Base-by-base conservation (phyloP, 768 basidiomycete species). In the Inosperma sp. region DNA sequence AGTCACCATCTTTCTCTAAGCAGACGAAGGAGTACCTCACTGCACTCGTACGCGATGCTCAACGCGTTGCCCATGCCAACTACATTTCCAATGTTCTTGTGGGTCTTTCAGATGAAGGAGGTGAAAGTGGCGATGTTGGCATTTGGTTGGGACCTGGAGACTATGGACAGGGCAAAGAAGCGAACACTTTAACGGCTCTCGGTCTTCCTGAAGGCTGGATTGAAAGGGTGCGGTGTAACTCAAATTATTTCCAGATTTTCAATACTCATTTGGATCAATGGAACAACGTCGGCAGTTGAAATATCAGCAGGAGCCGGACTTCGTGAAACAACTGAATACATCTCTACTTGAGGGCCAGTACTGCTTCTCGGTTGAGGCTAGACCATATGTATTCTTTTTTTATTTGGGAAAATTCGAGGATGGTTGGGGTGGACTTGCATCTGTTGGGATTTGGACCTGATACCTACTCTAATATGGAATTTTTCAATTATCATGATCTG, bases 111-210 rank as follows among this genome's bases (percentile, higher is more conserved):
- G 80, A 73, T 54, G 81, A 84, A 56, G 74, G 72, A 56, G 81
- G 82, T 53, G 80, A 83, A 40, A 77, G 68, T 34, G 74, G 74
- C 5, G 80, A 82, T 53, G 61, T 79, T 19, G 77, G 70, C 4
- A 40, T 83, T 27, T 81, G 77, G 75, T 68, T 83, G 4, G 79
- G 81, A 7, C 42, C 53, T 5, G 76, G 74, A 4, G 58, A 68
- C 5, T 76, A 62, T 56, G 61, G 53, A 23, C 56, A 58, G 35
- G 61, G 53, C 19, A 58, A 59, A 27, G 54, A 63, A 34, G 36
- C 30, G 19, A 60, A 61, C 36, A 58, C 64, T 13, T 47, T 65
- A 17, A 36, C 39, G 12, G 52, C 57, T 3, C 52, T 68, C 7
- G 59, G 63, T 10, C 35, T 66, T 42, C 45, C 45, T 40, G 51